A percentile compares a stretch with the other conserved stretches of the same genome.
These are phyloP conservation scores for Rhizopogon vulgaris DNA, from an alignment of 768 basidiomycete genomes.

Conservation along the genomic window DNA sequence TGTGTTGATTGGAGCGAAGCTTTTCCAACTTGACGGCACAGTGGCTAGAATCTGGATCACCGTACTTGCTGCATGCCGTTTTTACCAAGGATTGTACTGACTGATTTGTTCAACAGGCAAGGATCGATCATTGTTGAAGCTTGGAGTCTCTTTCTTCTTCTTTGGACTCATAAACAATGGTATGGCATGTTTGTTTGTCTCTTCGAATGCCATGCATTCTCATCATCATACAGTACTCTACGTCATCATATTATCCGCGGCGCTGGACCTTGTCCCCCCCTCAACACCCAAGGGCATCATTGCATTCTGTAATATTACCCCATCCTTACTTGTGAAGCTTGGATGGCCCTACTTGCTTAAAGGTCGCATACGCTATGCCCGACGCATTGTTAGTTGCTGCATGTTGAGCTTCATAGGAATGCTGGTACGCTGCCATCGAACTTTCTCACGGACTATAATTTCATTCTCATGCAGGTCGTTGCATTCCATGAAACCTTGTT, in stretches of 20 bases:
- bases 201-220: no score
- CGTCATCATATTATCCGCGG: constrained; percentile 94
- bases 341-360: constrained; percentile 90
- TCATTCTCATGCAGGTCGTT: constrained; percentile 51
- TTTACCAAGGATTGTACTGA: constrained; percentile 11
- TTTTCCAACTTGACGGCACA: constrained; percentile 2
- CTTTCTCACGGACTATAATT: neutral
- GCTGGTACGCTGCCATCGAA: constrained; percentile 51
- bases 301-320: constrained; percentile 91
- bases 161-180: constrained; percentile 94
- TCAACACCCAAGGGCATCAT: constrained; percentile 93
- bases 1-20: constrained; percentile 23
- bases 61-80: constrained; percentile 11
- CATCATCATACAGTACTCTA: constrained; percentile 60
- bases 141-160: constrained; percentile 72
- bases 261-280: constrained; percentile 88
- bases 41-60: neutral
- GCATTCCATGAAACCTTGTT: constrained; percentile 60
- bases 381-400: constrained; percentile 72
- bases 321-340: constrained; percentile 80
- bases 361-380: constrained; percentile 77
- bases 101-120: constrained; percentile 8
- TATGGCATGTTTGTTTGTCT: constrained; percentile 20
- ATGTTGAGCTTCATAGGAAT: constrained; percentile 75
- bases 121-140: constrained; percentile 26